phyloP scores from a whole-genome alignment of 2,329 filamentous ascomycete genomes.

The Fusarium keratoplasticum region DNA sequence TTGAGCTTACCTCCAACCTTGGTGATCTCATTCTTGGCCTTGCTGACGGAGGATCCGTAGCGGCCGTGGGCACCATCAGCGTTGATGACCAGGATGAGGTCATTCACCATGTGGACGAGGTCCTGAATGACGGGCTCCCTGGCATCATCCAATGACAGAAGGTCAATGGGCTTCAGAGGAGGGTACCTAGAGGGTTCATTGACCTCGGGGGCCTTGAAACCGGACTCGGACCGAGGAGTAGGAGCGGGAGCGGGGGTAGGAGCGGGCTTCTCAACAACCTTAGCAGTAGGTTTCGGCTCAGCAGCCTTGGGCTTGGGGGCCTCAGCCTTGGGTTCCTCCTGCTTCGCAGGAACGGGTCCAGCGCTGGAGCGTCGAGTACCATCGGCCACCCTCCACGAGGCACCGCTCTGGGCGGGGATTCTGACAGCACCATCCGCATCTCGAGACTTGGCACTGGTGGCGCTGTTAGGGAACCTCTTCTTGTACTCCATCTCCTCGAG shows the following conservation, averaged over 20 bases:
- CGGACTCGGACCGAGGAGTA: conserved; percentile 42
- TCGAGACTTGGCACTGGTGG: conserved; percentile 59
- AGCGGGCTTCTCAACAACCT: conserved; percentile 50
- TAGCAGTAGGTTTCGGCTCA: conserved; percentile 43
- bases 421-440: conserved; percentile 78
- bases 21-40: conserved; percentile 85
- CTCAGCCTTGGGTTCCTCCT: conserved; percentile 49
- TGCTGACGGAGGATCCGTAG: conserved; percentile 81
- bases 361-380: conserved; percentile 73
- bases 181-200: conserved; percentile 74
- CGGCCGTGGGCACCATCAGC: conserved; percentile 82
- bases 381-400: conserved; percentile 82
- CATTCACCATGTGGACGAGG: conserved; percentile 93
- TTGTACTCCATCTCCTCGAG: conserved; percentile 95
- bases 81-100: conserved; percentile 93
- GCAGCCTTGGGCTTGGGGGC: conserved; percentile 43
- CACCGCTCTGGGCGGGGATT: conserved; percentile 86
- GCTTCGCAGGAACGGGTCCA: conserved; percentile 50
- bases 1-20: conserved; percentile 84
- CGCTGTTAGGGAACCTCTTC: conserved; percentile 76
- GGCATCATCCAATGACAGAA: conserved; percentile 79
- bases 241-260: conserved; percentile 39
- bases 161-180: conserved; percentile 78
- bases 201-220: conserved; percentile 69
- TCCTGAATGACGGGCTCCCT: conserved; percentile 92